Evolutionary conservation across 2,329 filamentous ascomycete genomes (phyloP), one percentile per base, ranked within the genome.

Genomic region (Xylariaceae sp.): DNA sequence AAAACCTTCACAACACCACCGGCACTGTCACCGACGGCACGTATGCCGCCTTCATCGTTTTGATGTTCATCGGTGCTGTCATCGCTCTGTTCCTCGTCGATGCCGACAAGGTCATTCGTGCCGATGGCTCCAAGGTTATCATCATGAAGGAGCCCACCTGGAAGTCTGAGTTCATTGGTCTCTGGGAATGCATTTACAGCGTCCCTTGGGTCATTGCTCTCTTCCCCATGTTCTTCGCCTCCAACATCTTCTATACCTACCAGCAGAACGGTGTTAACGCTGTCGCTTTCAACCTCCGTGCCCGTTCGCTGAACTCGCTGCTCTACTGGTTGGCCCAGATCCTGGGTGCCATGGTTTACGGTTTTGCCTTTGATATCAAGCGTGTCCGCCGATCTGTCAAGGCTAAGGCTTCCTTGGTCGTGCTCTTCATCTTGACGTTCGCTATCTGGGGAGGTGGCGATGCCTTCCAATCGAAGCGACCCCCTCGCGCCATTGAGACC

Each of bases 241-340:
- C 82, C 61, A 90, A 90, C 64, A 88, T 85, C 80, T 90, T 90
- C 69, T 86, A 86, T 66, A 82, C 80, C 39, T 89, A 89, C 64
- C 86, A 90, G 57, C 85, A 86, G 69, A 88, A 88, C 60, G 76
- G 74, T 45, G 73, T 89, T 67, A 89, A 90, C 61, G 69, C 71
- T 20, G 76, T 81, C 39, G 78, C 81, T 54, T 89, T 88, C 72
- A 81, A 83, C 61, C 79, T 82, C 42, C 82, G 86, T 47, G 86
- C 85, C 17, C 77, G 82, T 37, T 75, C 85, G 8, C 72, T 90
- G 51, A 89, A 89, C 68, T 82, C 76, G 57, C 70, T 83, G 6
- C 72, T 88, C 11, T 88, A 89, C 70, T 89, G 84, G 74, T 66
- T 79, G 23, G 77, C 82, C 53, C 85, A 89, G 62, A 89, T 90